These are phyloP conservation scores for Ambrosiella xylebori DNA, from an alignment of 2,329 filamentous ascomycete species.

Conservation along the genomic window DNA sequence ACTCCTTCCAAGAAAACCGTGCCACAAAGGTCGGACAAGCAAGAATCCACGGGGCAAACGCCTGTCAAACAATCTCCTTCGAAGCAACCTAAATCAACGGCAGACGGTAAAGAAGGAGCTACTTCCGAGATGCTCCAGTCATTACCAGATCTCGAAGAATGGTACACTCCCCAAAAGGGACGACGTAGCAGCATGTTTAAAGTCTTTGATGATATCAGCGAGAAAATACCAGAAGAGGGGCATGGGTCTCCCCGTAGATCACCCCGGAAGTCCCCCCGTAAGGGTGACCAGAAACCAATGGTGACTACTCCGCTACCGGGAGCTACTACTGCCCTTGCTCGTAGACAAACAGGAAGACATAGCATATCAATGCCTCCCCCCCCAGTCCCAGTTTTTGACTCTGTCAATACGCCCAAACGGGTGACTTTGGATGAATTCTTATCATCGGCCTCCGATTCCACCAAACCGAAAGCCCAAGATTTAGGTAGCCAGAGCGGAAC, in stretches of 20 bases:
- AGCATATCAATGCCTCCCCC: constrained; percentile 7
- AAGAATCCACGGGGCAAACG: too few species aligned
- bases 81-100: background rate
- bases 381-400: background rate
- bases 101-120: constrained; percentile 18
- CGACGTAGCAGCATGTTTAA: constrained; percentile 20
- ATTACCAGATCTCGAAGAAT: constrained; percentile 35
- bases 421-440: constrained; percentile 1
- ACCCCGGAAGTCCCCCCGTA: background rate
- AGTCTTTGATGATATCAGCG: constrained; percentile 28
- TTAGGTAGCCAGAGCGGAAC: too few species aligned
- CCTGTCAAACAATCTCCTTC: background rate
- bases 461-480: background rate
- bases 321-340: background rate
- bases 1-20: background rate
- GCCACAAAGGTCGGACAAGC: background rate
- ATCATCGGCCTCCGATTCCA: background rate
- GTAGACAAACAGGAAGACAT: background rate
- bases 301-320: background rate
- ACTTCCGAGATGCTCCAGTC: constrained; percentile 31
- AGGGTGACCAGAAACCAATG: background rate
- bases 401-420: background rate
- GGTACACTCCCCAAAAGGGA: constrained; percentile 24
- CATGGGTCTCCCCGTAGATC: constrained; percentile 3
- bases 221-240: background rate